Evolutionary conservation across 2,329 filamentous ascomycete species (phyloP).

Genomic region (Neofusicoccum ribis): DNA sequence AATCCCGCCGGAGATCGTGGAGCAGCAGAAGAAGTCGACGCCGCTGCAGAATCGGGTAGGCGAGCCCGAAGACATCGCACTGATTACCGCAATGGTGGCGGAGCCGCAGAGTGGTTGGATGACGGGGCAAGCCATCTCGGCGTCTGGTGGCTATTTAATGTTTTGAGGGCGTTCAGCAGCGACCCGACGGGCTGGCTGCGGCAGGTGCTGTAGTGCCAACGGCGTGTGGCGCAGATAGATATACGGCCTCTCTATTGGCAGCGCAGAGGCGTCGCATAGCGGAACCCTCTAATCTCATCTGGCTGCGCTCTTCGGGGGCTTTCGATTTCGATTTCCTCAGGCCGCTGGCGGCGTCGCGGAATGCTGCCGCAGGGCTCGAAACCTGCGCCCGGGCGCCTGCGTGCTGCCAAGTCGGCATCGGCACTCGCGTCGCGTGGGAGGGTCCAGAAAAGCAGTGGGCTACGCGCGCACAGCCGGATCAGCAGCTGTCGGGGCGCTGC

Average conservation of each 20-base stretch:
- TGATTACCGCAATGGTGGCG: constrained; percentile 58
- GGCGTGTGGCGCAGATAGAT: neutral
- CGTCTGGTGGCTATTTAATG: constrained; percentile 51
- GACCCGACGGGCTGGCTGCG: neutral
- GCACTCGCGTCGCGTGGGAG: neutral
- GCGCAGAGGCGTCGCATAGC: neutral
- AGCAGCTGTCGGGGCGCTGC: neutral
- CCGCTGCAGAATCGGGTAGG: constrained; percentile 55
- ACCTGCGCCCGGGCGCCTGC: neutral
- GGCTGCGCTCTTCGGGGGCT: neutral
- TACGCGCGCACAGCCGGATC: neutral
- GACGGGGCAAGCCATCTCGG: constrained; percentile 57
- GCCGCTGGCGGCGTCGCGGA: neutral
- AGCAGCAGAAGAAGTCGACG: constrained; percentile 53
- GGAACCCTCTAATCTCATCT: constrained; percentile 1
- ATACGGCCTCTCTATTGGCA: neutral
- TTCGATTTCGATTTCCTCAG: neutral
- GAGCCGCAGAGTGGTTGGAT: constrained; percentile 45
- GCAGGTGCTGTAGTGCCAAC: neutral
- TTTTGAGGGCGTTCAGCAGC: constrained; percentile 22
- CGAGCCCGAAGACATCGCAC: constrained; percentile 55
- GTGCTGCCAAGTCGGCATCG: constrained; percentile 29
- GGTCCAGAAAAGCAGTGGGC: neutral
- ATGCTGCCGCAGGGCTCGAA: neutral
- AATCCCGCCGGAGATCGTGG: constrained; percentile 51